A percentile compares a stretch with the other conserved stretches of the same genome.
Conservation (phyloP, 805 yeast genomes). For the Suhomyces canberraensis region DNA sequence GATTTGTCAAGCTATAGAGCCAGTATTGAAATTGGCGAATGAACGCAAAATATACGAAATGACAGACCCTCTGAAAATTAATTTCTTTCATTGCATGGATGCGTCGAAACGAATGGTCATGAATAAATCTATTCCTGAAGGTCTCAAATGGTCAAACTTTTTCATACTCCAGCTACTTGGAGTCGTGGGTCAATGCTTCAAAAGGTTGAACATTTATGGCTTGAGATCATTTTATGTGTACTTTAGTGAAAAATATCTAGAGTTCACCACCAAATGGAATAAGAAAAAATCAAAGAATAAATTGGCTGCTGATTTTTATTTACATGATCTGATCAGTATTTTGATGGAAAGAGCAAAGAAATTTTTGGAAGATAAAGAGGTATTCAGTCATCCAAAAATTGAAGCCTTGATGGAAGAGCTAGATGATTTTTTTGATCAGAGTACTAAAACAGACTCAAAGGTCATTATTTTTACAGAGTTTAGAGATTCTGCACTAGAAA, state of each 20-base stretch:
- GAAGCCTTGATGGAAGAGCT: conserved; percentile 57
- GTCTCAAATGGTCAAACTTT: conserved; percentile 69
- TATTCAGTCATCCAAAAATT: conserved; percentile 71
- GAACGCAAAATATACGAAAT: conserved; percentile 60
- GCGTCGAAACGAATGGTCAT: conserved; percentile 56
- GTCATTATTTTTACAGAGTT: conserved; percentile 86
- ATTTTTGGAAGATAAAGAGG: conserved; percentile 33
- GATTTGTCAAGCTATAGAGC: conserved; percentile 62
- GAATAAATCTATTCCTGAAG: conserved; percentile 59
- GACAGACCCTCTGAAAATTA: conserved; percentile 63
- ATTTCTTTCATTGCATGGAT: conserved; percentile 69
- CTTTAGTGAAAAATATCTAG: conserved; percentile 54
- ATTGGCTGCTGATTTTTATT: conserved; percentile 59
- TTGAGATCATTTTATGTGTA: conserved; percentile 70
- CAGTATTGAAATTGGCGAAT: conserved; percentile 61
- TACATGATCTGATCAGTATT: conserved; percentile 44
- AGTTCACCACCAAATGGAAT: conserved; percentile 56
- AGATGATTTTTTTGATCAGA: conserved; percentile 46
- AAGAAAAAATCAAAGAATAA: conserved; percentile 60
- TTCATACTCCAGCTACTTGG: conserved; percentile 60
- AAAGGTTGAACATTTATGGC: conserved; percentile 78
- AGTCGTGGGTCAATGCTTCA: conserved; percentile 67
- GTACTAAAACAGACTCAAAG: conserved; percentile 51
- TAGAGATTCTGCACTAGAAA: conserved; percentile 87
- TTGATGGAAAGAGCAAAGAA: conserved; percentile 46